Percentiles rank a stretch among this genome's conserved stretches.
Conservation (phyloP, 345 rosid genomes). For the Clausena lansium region DNA sequence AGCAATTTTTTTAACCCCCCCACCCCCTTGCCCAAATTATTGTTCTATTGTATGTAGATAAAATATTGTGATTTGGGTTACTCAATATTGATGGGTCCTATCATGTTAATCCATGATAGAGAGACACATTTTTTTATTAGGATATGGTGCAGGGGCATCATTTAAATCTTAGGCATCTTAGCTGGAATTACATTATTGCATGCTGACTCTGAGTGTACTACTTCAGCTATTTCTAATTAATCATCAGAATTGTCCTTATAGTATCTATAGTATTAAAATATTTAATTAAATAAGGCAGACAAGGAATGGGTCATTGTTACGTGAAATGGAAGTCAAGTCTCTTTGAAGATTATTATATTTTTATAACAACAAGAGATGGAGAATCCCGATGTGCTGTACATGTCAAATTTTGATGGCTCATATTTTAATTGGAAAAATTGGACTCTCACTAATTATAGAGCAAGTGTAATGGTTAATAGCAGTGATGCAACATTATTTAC, state of each 20-base stretch:
- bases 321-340: neutral
- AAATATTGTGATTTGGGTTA: neutral
- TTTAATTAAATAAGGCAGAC: neutral
- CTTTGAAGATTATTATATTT: too few species aligned
- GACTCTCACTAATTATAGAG: too few species aligned
- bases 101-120: conserved; percentile 4
- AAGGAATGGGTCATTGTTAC: neutral
- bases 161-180: conserved; percentile 8
- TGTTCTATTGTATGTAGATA: neutral
- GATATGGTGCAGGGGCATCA: neutral
- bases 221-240: conserved; percentile 5
- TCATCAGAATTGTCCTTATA: too few species aligned
- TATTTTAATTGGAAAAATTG: too few species aligned
- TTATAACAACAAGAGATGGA: too few species aligned
- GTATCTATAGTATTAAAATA: neutral
- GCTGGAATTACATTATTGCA: conserved; percentile 29
- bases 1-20: too few species aligned
- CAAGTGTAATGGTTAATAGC: too few species aligned
- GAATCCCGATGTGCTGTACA: too few species aligned
- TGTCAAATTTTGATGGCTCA: too few species aligned
- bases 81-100: neutral
- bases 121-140: neutral
- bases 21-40: too few species aligned
- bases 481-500: too few species aligned
- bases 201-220: neutral